A percentile compares a stretch with the other conserved stretches of the same genome.
These are phyloP conservation scores for Geosmithia morbida DNA, from an alignment of 2,329 filamentous ascomycete genomes.

Conservation along the genomic window DNA sequence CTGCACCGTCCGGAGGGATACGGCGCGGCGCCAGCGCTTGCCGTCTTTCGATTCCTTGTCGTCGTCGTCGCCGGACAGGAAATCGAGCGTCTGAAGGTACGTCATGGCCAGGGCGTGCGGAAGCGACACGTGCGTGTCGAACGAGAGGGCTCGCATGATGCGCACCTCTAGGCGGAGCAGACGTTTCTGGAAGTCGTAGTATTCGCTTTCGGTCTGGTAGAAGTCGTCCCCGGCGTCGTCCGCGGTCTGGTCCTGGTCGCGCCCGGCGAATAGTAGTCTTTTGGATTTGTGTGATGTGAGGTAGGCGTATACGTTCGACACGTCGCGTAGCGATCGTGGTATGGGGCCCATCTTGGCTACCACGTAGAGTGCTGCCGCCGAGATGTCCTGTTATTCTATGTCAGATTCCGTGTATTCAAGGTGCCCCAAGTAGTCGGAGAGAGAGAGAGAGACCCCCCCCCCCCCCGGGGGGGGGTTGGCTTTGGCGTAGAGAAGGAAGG, in stretches of 20 bases:
- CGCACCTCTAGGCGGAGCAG: slow-evolving; percentile 65
- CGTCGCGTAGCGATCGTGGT: slow-evolving; percentile 62
- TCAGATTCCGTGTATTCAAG: neutral
- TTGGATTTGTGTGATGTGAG: slow-evolving; percentile 50
- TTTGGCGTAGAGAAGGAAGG: neutral
- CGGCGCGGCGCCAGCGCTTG: slow-evolving; percentile 10
- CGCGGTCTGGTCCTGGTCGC: slow-evolving; percentile 7
- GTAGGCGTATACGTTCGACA: slow-evolving; percentile 76
- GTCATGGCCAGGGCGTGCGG: slow-evolving; percentile 81
- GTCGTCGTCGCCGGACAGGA: slow-evolving; percentile 24
- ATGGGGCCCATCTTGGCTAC: slow-evolving; percentile 68
- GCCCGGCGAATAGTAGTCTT: slow-evolving; percentile 27
- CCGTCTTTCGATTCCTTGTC: neutral
- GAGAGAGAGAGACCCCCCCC: neutral
- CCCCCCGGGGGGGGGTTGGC: too few relatives aligned
- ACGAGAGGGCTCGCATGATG: slow-evolving; percentile 62
- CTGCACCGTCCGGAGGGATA: slow-evolving; percentile 53
- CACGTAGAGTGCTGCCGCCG: slow-evolving; percentile 69
- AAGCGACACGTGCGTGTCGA: slow-evolving; percentile 71
- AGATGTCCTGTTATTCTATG: slow-evolving; percentile 50
- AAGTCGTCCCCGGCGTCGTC: slow-evolving; percentile 39
- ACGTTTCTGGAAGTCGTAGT: slow-evolving; percentile 46
- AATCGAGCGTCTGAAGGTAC: slow-evolving; percentile 80
- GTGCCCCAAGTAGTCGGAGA: neutral
- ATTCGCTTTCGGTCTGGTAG: slow-evolving; percentile 60